A percentile compares a stretch with the other conserved stretches of the same genome.
These are phyloP conservation scores for Colletotrichum shisoi DNA, from an alignment of 2,329 filamentous ascomycete species.

Conservation along the genomic window DNA sequence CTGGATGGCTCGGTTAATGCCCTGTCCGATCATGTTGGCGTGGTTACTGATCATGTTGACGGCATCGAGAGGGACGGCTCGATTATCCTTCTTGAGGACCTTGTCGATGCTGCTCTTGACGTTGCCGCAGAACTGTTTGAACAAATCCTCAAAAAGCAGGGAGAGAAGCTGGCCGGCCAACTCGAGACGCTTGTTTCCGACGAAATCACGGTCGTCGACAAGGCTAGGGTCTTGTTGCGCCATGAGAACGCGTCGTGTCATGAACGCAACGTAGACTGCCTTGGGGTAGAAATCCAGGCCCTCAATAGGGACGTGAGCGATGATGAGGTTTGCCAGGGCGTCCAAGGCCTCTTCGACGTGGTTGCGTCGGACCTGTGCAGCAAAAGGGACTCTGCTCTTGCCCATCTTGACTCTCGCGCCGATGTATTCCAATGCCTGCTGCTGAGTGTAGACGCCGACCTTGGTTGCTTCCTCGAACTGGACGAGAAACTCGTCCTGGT, in stretches of 20 bases:
- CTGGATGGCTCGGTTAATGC: constrained; percentile 94
- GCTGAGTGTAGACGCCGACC: constrained; percentile 86
- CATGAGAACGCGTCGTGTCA: constrained; percentile 96
- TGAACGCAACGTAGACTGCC: constrained; percentile 93
- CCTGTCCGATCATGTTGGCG: constrained; percentile 85
- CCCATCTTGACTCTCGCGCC: constrained; percentile 89
- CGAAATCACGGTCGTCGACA: constrained; percentile 96
- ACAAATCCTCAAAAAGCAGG: constrained; percentile 93
- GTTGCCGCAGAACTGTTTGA: constrained; percentile 91
- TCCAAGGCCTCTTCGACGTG: constrained; percentile 92
- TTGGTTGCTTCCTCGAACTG: constrained; percentile 94
- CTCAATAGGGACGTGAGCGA: constrained; percentile 91
- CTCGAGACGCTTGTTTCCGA: constrained; percentile 96
- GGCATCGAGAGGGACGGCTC: constrained; percentile 87
- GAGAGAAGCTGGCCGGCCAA: constrained; percentile 93
- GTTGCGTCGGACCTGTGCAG: constrained; percentile 69
- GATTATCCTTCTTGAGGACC: constrained; percentile 89
- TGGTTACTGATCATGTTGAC: constrained; percentile 83
- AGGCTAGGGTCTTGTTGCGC: constrained; percentile 86
- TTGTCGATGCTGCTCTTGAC: constrained; percentile 96
- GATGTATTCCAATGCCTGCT: constrained; percentile 93
- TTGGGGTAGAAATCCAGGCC: constrained; percentile 97
- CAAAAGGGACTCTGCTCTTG: constrained; percentile 62
- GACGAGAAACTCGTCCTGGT: constrained; percentile 93
- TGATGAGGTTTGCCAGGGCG: constrained; percentile 88